These are phyloP conservation scores for Astragalus membranaceus DNA, from an alignment of 306 rosid species.

Conservation along the genomic window DNA sequence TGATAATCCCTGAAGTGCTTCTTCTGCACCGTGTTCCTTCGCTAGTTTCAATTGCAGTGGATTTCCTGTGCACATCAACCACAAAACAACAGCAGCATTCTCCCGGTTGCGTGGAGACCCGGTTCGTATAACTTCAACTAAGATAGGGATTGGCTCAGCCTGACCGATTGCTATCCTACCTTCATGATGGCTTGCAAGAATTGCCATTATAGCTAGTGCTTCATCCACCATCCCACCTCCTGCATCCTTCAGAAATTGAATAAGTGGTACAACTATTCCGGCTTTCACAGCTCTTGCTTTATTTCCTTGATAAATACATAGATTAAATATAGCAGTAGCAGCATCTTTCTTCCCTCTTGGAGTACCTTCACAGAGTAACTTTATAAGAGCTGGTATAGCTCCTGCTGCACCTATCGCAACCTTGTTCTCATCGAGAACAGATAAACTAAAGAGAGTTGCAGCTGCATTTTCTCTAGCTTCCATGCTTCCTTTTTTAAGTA, in stretches of 20 bases:
- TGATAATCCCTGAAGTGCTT: constrained; percentile 66
- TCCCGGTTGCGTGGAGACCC: constrained; percentile 96
- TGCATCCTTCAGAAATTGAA: constrained; percentile 71
- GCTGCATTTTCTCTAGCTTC: constrained; percentile 99
- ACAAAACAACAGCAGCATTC: constrained; percentile 80
- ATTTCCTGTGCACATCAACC: constrained; percentile 79
- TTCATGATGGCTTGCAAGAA: constrained; percentile 84
- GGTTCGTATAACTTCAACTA: constrained; percentile 77
- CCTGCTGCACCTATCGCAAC: constrained; percentile 96
- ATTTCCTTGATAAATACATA: constrained; percentile 91
- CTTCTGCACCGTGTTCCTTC: constrained; percentile 73
- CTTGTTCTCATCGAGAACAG: constrained; percentile 88
- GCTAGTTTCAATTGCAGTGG: constrained; percentile 59
- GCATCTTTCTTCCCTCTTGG: constrained; percentile 99
- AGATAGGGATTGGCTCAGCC: constrained; percentile 59
- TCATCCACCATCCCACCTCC: constrained; percentile 98
- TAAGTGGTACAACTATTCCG: constrained; percentile 71
- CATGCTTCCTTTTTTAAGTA: constrained; percentile 83
- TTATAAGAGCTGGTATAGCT: constrained; percentile 92
- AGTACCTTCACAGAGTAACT: constrained; percentile 79
- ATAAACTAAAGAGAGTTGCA: constrained; percentile 92
- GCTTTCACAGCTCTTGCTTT: constrained; percentile 95
- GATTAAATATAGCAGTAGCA: constrained; percentile 92
- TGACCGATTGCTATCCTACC: constrained; percentile 68
- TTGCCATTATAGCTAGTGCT: constrained; percentile 88